Evolutionary conservation across 768 basidiomycete genomes (phyloP), one percentile per base, ranked within the genome.

Genomic region (Leucogyrophana mollusca): DNA sequence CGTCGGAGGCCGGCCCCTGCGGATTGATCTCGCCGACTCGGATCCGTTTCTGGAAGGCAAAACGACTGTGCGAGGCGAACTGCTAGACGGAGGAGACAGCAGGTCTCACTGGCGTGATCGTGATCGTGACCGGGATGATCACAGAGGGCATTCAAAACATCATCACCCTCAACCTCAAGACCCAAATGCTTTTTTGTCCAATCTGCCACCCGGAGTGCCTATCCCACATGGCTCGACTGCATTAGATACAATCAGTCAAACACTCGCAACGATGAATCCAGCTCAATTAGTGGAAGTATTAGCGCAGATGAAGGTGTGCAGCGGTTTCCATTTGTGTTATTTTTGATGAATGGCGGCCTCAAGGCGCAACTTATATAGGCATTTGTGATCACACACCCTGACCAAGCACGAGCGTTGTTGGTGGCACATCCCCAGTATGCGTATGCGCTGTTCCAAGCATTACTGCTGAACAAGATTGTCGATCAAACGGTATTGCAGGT

Each of bases 281-380:
- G 76, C 73, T 32, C 90, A 95, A 60, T 72, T 95, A 52, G 82
- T 94, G 69, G 95, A 99, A 67, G 87, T 97, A 8, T 72, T 99
- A 55, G 88, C 88, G n/a, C 92, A 96, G 66, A 94, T 95, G 88
- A 98, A 98, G 85, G 96, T 94, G 63, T 59, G 77, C 67, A 42
- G 39, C 43, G 50, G 40, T 55, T 56, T 33, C 48, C 45, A 43
- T 47, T 11, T 57, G 46, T 42, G 44, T 36, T 34, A 48, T 46
- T 45, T 49, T 23, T 54, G 52, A 57, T 43, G 57, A 51, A 37
- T 21, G 35, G 35, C 35, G 20, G 20, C 35, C 35, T 37, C 35
- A 37, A 37, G 35, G n/a, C 8, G 20, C 16, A 6, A 37, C 20
- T 45, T 32, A 32, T 47, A 44, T 60, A 99, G 96, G 89, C 89